phyloP scores from a whole-genome alignment of 1,284 basidiomycete species.

The Ganoderma sp. region DNA sequence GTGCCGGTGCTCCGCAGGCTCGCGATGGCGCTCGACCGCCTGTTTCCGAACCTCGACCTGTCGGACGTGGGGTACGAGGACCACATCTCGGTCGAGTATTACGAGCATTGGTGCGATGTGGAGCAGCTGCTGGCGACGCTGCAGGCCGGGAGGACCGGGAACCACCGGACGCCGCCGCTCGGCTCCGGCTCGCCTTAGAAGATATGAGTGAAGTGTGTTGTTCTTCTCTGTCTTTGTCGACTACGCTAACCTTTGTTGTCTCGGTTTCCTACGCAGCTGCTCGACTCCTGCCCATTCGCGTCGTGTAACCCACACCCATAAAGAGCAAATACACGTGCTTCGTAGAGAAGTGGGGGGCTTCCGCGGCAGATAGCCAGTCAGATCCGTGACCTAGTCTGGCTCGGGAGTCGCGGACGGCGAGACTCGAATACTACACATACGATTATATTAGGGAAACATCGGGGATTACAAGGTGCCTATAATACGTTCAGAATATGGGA shows the following conservation, averaged over 20 bases:
- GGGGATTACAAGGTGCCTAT: neutral
- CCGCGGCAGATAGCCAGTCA: no score
- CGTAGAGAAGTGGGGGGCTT: no score
- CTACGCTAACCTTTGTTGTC: neutral
- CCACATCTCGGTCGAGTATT: neutral
- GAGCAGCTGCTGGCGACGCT: conserved; percentile 16
- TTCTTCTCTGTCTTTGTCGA: neutral
- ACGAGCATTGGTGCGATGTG: conserved; percentile 14
- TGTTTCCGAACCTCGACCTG: conserved; percentile 19
- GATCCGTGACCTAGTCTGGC: no score
- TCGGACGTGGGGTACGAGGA: conserved; percentile 12
- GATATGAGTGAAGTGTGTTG: neutral
- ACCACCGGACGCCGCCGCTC: conserved; percentile 3
- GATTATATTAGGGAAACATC: no score
- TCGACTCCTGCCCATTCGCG: no score
- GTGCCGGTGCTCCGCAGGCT: conserved; percentile 3
- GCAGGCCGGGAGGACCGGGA: conserved; percentile 1
- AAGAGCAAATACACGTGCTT: no score
- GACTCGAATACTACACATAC: no score
- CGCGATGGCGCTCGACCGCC: conserved; percentile 15
- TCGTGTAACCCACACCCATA: no score
- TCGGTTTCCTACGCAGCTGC: neutral
- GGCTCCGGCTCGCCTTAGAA: neutral
- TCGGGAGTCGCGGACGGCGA: no score
- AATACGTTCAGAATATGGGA: neutral